Evolutionary conservation across 2,329 filamentous ascomycete species (phyloP), one percentile per base, ranked within the genome.

Genomic region (Talaromyces amestolkiae): DNA sequence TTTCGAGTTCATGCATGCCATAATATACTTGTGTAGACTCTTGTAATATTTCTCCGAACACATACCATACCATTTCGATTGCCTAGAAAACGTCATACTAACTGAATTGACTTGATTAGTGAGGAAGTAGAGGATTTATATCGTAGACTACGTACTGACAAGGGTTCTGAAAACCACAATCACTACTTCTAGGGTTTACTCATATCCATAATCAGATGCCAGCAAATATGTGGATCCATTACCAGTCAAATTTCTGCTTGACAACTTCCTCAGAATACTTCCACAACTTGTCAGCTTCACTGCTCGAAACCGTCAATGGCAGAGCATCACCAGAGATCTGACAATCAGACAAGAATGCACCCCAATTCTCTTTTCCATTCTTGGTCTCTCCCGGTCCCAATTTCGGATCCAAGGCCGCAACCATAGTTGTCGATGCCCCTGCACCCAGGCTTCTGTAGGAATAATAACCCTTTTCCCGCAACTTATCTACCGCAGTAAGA

Each of bases 251-350:
- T 41, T 75, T 72, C 61, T 78, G 71, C 1, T 75, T 75, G 3
- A 82, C 78, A 24, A 82, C 68, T 61, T 78, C 72, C 70, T 84
- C 82, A 54, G 80, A 83, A 53, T 83, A 67, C 60, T 76, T 75
- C 81, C 81, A 84, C 39, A 83, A 66, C 60, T 74, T 77, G 43
- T 81, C 78, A 1, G 78, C 80, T n/a, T 74, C 72, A 41, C 72
- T 59, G n/a, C 60, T 68, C 39, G 68, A 70, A 5, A 67, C 71
- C 17, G 70, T 70, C 68, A 70, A 72, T 8, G 70, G 65, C 39
- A 68, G 70, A 7, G 77, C 77, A 0, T 73, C 71, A 10, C 78
- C 75, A 2, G 65, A 72, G 13, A 71, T 70, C 60, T 80, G 78
- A 66, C 78, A 80, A 65, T 82, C 78, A 37, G 72, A 69, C 22